A percentile compares a stretch with the other conserved stretches of the same genome.
Evolutionary conservation across 169 alveolate genomes (phyloP).

Genomic region (Besnoitia besnoiti): DNA sequence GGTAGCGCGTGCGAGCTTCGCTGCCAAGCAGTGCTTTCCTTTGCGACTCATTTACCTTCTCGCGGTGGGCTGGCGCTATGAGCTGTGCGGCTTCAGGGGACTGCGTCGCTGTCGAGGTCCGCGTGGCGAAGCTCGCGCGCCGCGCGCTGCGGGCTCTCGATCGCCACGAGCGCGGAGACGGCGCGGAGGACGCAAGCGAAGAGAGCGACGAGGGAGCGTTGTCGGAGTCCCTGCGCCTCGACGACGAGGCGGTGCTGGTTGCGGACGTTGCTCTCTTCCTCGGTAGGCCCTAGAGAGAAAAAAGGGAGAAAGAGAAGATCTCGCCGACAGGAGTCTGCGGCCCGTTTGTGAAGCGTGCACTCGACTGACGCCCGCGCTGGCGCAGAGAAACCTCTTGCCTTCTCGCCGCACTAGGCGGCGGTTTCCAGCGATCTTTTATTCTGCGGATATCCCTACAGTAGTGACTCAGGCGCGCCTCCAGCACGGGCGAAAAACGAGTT

Average conservation of each 20-base stretch:
- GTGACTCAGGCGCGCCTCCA: no score
- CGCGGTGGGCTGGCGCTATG: no score
- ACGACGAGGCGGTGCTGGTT: neutral
- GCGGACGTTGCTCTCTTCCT: neutral
- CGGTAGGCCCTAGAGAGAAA: neutral
- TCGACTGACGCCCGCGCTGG: no score
- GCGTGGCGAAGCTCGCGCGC: neutral
- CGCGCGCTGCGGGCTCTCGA: neutral
- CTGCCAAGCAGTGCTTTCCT: no score
- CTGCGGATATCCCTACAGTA: no score
- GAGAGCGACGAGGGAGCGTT: neutral
- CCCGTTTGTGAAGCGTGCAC: neutral
- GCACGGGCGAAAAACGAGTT: no score
- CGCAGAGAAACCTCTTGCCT: no score
- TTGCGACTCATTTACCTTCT: neutral
- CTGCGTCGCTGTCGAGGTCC: conserved; percentile 35
- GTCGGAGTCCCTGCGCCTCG: neutral
- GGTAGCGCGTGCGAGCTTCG: no score
- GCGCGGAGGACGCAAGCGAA: no score
- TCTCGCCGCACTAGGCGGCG: no score
- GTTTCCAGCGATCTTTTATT: no score
- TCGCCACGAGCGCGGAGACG: neutral
- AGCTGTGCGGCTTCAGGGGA: no score
- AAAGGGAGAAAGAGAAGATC: neutral
- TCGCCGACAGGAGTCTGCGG: neutral